Evolutionary conservation across 1,284 basidiomycete species (phyloP).

Genomic region (Phellinidium pouzarii): DNA sequence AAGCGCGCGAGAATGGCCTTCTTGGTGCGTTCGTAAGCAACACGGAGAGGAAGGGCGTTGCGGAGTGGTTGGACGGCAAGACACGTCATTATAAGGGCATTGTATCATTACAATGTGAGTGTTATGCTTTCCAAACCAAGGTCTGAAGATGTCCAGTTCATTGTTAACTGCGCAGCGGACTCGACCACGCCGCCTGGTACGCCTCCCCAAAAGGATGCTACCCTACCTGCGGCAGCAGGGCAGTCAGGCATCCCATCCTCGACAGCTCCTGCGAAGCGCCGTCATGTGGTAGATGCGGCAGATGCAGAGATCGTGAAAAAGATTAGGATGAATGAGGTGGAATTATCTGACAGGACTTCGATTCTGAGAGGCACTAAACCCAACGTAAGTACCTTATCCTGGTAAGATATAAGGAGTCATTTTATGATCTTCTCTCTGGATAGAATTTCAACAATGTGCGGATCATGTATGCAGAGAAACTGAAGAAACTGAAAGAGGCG

Average conservation of each 20-base stretch:
- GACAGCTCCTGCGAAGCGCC: slow-evolving; percentile 56
- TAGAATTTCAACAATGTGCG: slow-evolving; percentile 72
- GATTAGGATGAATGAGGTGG: slow-evolving; percentile 66
- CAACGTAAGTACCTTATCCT: slow-evolving; percentile 44
- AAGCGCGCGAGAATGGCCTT: slow-evolving; percentile 68
- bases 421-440: background rate
- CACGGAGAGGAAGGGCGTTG: slow-evolving; percentile 76
- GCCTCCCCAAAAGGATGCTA: slow-evolving; percentile 36
- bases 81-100: slow-evolving; percentile 49
- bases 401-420: background rate
- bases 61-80: slow-evolving; percentile 78
- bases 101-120: slow-evolving; percentile 50
- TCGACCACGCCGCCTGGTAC: slow-evolving; percentile 62
- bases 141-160: background rate
- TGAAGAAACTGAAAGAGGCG: slow-evolving; percentile 69
- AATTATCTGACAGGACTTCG: slow-evolving; percentile 68
- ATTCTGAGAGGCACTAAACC: slow-evolving; percentile 71
- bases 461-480: slow-evolving; percentile 55
- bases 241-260: slow-evolving; percentile 33
- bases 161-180: slow-evolving; percentile 25
- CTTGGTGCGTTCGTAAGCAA: slow-evolving; percentile 75
- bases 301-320: slow-evolving; percentile 83
- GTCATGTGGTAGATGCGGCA: slow-evolving; percentile 70
- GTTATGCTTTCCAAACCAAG: too few species aligned
- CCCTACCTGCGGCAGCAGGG: slow-evolving; percentile 34